Percentiles rank a stretch among this genome's conserved stretches.
Evolutionary conservation across 768 basidiomycete genomes (phyloP).

Genomic region (Coprinopsis cinerea): DNA sequence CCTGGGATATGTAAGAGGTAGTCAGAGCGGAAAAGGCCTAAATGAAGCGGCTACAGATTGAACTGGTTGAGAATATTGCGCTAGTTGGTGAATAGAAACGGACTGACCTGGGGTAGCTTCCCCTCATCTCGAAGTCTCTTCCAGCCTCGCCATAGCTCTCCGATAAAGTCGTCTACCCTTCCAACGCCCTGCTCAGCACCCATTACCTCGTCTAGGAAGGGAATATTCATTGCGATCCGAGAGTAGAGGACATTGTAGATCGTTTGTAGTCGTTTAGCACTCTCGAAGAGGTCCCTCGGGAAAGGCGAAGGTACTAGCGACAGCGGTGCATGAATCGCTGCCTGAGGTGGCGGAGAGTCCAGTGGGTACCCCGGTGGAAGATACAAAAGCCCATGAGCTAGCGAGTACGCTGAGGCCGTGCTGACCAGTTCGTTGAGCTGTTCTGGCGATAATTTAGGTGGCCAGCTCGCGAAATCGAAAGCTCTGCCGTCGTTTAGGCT

Average conservation of each 20-base stretch:
- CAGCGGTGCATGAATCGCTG: constrained; percentile 88
- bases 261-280: constrained; percentile 62
- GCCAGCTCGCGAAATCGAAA: constrained; percentile 63
- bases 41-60: constrained; percentile 59
- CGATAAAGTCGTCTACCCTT: constrained; percentile 81
- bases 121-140: constrained; percentile 65
- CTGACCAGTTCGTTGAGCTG: constrained; percentile 57
- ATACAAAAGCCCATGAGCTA: constrained; percentile 82
- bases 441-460: constrained; percentile 54
- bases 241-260: constrained; percentile 85
- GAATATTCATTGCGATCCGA: constrained; percentile 68
- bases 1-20: constrained; percentile 72
- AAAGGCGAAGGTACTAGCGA: constrained; percentile 85
- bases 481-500: constrained; percentile 10
- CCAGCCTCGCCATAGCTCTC: constrained; percentile 84
- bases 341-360: constrained; percentile 43
- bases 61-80: background rate
- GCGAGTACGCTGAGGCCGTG: constrained; percentile 74
- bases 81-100: background rate
- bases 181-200: constrained; percentile 73
- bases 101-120: constrained; percentile 32
- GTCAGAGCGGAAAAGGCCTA: constrained; percentile 92
- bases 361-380: constrained; percentile 53
- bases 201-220: constrained; percentile 81
- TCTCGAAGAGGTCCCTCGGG: constrained; percentile 63